Evolutionary conservation across 2,329 filamentous ascomycete genomes (phyloP), one percentile per base, ranked within the genome.

Genomic region (Colletotrichum graminicola): DNA sequence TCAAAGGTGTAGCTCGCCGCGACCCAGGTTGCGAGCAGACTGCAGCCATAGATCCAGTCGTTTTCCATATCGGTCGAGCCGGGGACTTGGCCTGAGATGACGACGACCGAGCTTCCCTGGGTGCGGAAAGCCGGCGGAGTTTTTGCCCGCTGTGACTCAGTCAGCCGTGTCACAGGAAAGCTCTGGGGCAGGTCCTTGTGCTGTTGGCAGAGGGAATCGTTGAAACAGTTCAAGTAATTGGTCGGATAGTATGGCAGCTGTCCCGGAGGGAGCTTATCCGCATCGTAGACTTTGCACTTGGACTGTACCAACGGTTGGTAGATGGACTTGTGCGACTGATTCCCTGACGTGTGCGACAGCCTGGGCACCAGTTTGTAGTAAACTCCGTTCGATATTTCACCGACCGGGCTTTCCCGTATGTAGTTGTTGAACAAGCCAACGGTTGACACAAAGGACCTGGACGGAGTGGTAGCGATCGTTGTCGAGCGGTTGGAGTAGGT

Each of bases 251-350:
- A 62, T 16, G 23, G 21, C 54, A n/a, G 32, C 14, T 23, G 16
- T 3, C 21, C 36, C 21, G 29, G 16, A n/a, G n/a, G 32, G 12
- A 55, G 29, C 21, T 39, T 14, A 5, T 8, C 12, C 2, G 12
- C 21, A 54, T 60, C 21, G 36, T 55, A 41, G 12, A 66, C 54
- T 11, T 32, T 32, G 52, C 63, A 66, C 49, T 66, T 66, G 26
- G 41, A 45, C 16, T 66, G 52, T 4, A 60, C 52, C 16, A 66
- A 26, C 7, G 63, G 54, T 7, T 66, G 63, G 34, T 66, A 60
- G 23, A 66, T 34, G 5, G 63, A 16, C 39, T 39, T 41, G 39
- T 23, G 21, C 16, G 18, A 32, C 23, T n/a, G 32, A 16, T 39
- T 2, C 16, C 23, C 52, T 3, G 21, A 7, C 52, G 29, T 1